Evolutionary conservation across 2,329 filamentous ascomycete genomes (phyloP).

Genomic region (Madurella fahalii): DNA sequence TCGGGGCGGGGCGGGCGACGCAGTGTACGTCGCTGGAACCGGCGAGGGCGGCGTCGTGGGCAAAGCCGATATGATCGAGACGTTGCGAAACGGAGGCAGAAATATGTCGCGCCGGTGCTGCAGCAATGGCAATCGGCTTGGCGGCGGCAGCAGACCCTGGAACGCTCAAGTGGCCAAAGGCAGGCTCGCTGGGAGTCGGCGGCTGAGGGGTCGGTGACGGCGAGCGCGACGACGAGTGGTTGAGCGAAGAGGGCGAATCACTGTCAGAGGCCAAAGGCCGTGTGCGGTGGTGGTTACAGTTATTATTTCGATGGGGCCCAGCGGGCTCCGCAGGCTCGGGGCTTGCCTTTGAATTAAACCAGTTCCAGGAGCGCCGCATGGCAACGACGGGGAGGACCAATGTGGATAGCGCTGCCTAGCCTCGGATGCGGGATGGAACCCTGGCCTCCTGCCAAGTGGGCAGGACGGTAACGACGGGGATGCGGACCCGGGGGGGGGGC

Average conservation of each 20-base stretch:
- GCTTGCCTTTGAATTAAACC: constrained; percentile 26
- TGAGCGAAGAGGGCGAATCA: constrained; percentile 32
- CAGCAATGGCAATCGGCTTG: constrained; percentile 36
- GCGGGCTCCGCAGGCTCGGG: constrained; percentile 26
- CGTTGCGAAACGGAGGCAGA: constrained; percentile 25
- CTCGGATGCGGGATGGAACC: constrained; percentile 20
- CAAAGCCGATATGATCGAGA: constrained; percentile 17
- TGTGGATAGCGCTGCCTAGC: constrained; percentile 26
- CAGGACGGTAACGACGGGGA: constrained; percentile 1
- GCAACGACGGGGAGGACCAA: constrained; percentile 16
- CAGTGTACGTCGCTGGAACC: background rate
- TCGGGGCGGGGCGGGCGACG: background rate
- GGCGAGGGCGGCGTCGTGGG: constrained; percentile 12
- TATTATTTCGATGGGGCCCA: constrained; percentile 29
- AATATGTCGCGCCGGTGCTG: constrained; percentile 24
- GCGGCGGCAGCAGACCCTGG: constrained; percentile 28
- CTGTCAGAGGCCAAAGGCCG: constrained; percentile 28
- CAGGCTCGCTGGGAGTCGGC: constrained; percentile 39
- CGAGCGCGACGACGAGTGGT: constrained; percentile 33
- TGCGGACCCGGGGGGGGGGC: background rate
- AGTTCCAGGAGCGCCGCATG: constrained; percentile 26
- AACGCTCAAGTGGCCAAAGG: constrained; percentile 23
- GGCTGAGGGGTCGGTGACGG: constrained; percentile 42
- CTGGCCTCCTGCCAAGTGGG: constrained; percentile 3
- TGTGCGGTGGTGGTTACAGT: constrained; percentile 37